These are phyloP conservation scores for Zizania palustris DNA, from an alignment of 202 grass and related monocot genomes.

Conservation along the genomic window DNA sequence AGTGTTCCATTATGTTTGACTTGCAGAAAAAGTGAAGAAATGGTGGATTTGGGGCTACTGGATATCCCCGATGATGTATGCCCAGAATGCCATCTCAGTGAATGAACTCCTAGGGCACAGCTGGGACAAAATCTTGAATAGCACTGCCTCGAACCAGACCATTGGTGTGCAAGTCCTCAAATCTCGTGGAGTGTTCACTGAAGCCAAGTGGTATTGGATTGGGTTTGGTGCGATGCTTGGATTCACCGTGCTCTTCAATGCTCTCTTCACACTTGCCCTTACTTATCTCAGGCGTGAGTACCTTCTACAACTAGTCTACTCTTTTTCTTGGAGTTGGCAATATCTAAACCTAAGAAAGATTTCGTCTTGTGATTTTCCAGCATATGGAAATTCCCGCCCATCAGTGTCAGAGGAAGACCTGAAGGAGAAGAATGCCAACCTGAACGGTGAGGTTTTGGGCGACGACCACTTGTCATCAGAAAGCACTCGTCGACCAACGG, in stretches of 20 bases:
- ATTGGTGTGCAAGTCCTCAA: slow-evolving; percentile 60
- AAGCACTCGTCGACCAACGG: slow-evolving; percentile 29
- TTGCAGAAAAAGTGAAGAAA: slow-evolving; percentile 61
- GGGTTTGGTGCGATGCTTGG: slow-evolving; percentile 74
- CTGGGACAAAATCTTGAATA: slow-evolving; percentile 62
- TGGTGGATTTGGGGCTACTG: slow-evolving; percentile 96
- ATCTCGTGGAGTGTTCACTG: slow-evolving; percentile 67
- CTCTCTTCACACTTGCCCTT: slow-evolving; percentile 70
- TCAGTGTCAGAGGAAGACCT: slow-evolving; percentile 75
- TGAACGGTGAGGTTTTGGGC: slow-evolving; percentile 61
- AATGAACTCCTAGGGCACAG: slow-evolving; percentile 80
- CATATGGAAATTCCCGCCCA: slow-evolving; percentile 66
- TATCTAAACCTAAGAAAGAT: slow-evolving; percentile 9
- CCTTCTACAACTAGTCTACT: slow-evolving; percentile 6
- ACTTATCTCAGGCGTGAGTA: slow-evolving; percentile 66
- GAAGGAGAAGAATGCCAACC: slow-evolving; percentile 61
- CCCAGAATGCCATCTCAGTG: slow-evolving; percentile 73
- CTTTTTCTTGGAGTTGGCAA: slow-evolving; percentile 28
- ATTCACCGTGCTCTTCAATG: slow-evolving; percentile 75
- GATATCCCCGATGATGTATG: slow-evolving; percentile 85
- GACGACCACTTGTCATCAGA: slow-evolving; percentile 43
- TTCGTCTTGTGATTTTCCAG: slow-evolving; percentile 44
- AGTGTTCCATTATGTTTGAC: slow-evolving; percentile 15
- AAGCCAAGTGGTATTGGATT: slow-evolving; percentile 97
- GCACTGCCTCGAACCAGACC: slow-evolving; percentile 37